These are phyloP conservation scores for Tetrahymena elliotti DNA, from an alignment of 73 alveolate species.

Conservation along the genomic window DNA sequence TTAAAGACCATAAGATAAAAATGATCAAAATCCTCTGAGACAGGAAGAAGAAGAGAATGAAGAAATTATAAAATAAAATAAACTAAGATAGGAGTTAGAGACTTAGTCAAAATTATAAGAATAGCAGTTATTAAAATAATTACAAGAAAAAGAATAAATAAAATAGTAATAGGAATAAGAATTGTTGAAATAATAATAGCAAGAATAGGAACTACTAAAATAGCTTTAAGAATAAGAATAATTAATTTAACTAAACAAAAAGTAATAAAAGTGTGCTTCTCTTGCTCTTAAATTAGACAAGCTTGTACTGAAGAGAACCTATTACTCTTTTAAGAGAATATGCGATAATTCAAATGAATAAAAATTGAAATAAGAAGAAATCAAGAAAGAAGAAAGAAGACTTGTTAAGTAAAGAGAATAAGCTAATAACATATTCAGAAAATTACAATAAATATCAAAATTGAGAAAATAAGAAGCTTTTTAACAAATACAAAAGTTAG, in stretches of 20 bases:
- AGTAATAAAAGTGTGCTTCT: background rate
- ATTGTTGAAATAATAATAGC: background rate
- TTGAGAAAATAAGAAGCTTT: background rate
- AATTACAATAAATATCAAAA: background rate
- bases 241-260: background rate
- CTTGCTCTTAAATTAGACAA: background rate
- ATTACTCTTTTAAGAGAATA: background rate
- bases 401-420: background rate
- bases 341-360: background rate
- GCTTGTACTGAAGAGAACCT: background rate
- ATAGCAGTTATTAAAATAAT: background rate
- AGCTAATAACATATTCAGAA: background rate
- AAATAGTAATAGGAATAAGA: background rate
- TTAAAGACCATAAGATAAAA: background rate
- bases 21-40: background rate
- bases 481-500: background rate
- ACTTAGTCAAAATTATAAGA: background rate
- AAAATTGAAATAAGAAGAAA: background rate
- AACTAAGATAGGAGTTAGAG: background rate
- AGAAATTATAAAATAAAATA: background rate
- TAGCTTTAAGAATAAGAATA: background rate
- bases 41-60: background rate
- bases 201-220: background rate
- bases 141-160: background rate
- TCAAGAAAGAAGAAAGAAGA: background rate